These are phyloP conservation scores for Apocynum venetum DNA, from an alignment of 257 asterid genomes.

Conservation along the genomic window DNA sequence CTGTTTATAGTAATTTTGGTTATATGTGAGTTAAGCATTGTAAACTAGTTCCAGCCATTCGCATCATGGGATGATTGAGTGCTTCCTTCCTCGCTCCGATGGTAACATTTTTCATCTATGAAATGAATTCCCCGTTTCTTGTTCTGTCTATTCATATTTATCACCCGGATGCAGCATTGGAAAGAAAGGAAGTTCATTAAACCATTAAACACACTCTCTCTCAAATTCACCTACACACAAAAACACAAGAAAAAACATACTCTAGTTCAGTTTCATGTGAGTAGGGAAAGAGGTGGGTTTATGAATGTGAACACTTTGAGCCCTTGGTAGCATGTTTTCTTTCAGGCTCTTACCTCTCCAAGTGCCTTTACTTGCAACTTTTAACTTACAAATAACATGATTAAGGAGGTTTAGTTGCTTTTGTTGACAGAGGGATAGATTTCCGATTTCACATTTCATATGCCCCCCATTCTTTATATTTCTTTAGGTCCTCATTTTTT, in stretches of 20 bases:
- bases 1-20: background rate
- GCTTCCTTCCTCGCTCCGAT: too few relatives aligned
- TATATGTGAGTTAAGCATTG: background rate
- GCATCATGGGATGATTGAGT: too few relatives aligned
- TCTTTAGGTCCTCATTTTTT: background rate
- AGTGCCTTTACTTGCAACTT: conserved; percentile 5
- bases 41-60: background rate
- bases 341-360: background rate
- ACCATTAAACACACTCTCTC: background rate
- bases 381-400: conserved; percentile 2
- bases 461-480: background rate
- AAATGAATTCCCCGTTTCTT: too few relatives aligned
- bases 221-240: background rate
- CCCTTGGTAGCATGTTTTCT: background rate
- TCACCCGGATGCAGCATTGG: too few relatives aligned
- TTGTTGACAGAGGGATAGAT: background rate
- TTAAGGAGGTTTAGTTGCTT: background rate
- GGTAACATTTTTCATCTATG: too few relatives aligned
- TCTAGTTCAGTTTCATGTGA: background rate
- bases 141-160: too few relatives aligned
- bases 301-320: background rate
- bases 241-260: background rate
- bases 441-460: background rate
- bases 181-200: background rate
- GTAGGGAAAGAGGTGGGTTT: background rate